phyloP scores from a whole-genome alignment of 2,329 filamentous ascomycete genomes.

The Clonostachys chloroleuca region DNA sequence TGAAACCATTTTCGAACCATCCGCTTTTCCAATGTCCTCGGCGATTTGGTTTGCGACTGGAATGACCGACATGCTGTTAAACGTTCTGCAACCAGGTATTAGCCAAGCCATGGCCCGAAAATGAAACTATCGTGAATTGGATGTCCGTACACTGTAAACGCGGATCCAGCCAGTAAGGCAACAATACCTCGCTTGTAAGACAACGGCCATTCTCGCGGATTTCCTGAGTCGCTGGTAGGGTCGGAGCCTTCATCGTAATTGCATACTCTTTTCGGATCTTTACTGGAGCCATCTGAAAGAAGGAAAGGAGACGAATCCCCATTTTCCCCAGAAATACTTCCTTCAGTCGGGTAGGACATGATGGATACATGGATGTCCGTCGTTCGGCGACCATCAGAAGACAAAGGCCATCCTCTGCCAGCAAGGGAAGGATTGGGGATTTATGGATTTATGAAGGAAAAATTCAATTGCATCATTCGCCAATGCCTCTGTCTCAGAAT shows the following conservation, averaged over 20 bases:
- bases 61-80: slow-evolving; percentile 51
- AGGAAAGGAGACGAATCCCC: too few relatives aligned
- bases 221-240: slow-evolving; percentile 16
- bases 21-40: slow-evolving; percentile 28
- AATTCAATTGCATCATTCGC: too few relatives aligned
- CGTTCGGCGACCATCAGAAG: too few relatives aligned
- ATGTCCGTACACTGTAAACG: slow-evolving; percentile 46
- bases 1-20: slow-evolving; percentile 36
- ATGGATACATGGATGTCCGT: too few relatives aligned
- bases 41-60: slow-evolving; percentile 48
- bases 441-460: too few relatives aligned
- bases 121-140: not conserved
- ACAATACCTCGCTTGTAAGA: slow-evolving; percentile 50
- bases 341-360: too few relatives aligned
- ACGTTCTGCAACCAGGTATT: slow-evolving; percentile 31
- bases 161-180: slow-evolving; percentile 44
- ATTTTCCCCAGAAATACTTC: too few relatives aligned
- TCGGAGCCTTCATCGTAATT: not conserved
- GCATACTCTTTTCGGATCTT: too few relatives aligned
- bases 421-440: too few relatives aligned
- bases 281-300: too few relatives aligned
- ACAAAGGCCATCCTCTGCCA: too few relatives aligned
- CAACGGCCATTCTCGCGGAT: slow-evolving; percentile 47
- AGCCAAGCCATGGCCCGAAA: not conserved
- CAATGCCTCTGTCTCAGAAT: too few relatives aligned